Base-by-base conservation (phyloP, 148 eudicot genomes). In the Talinum fruticosum region DNA sequence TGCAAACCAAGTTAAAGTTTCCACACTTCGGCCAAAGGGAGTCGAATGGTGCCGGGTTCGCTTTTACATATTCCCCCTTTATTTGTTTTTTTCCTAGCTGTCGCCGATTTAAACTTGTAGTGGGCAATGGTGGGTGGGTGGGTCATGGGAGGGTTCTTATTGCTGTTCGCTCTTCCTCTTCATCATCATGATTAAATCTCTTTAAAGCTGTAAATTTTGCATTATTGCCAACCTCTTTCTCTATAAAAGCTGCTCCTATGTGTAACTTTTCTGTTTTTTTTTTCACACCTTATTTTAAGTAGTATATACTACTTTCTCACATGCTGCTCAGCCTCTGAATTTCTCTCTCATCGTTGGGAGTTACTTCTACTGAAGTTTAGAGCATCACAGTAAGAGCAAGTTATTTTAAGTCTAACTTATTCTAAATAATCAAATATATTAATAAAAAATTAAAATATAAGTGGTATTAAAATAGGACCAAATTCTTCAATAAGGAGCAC, bases 341-440 rank as follows among this genome's bases (percentile, higher is more conserved):
- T 59, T 59, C 64, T 59, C 7, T 59, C 64, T 59, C 64, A 59
- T 59, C 64, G n/a, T 59, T 59, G 64, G 64, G 28, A 59, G n/a
- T 59, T 59, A 59, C 26, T 24, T 7, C 8, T 59, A 24, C 26
- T n/a, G 13, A 59, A 10, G 28, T 59, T 59, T 24, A n/a, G 14
- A 49, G 19, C 14, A 16, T 49, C 18, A 12, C 18, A n/a, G n/a
- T n/a, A n/a, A n/a, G n/a, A n/a, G n/a, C n/a, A n/a, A n/a, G n/a
- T n/a, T n/a, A n/a, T n/a, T n/a, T n/a, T n/a, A n/a, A n/a, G n/a
- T n/a, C n/a, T n/a, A n/a, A n/a, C n/a, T n/a, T n/a, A n/a, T n/a
- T n/a, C n/a, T n/a, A n/a, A n/a, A n/a, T n/a, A n/a, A n/a, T n/a
- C n/a, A n/a, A n/a, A n/a, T n/a, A n/a, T n/a, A n/a, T n/a, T n/a